Evolutionary conservation across 2,329 filamentous ascomycete species (phyloP).

Genomic region (Aspergillus sp.): DNA sequence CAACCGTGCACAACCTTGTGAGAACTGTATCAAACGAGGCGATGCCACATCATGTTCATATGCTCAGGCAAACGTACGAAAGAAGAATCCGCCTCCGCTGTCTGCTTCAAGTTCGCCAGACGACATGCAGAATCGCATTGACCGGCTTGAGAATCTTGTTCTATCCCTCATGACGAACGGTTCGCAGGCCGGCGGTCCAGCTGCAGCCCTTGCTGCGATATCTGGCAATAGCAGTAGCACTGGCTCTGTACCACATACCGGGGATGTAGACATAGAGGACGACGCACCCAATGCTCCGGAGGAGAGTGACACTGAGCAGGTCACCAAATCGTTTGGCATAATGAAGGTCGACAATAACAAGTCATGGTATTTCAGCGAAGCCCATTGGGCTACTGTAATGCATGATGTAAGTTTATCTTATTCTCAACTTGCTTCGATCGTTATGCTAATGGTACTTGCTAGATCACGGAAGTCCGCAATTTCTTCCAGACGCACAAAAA

Average conservation of each 20-base stretch:
- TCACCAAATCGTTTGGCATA: conserved; percentile 74
- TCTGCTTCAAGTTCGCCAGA: conserved; percentile 68
- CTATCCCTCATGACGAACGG: conserved; percentile 92
- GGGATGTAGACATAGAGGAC: conserved; percentile 51
- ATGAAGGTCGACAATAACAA: conserved; percentile 80
- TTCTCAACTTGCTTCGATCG: background rate
- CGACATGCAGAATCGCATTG: conserved; percentile 98
- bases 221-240: conserved; percentile 43
- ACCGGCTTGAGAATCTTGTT: conserved; percentile 88
- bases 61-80: conserved; percentile 67
- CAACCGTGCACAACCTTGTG: conserved; percentile 86
- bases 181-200: conserved; percentile 60
- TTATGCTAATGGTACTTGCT: conserved; percentile 10
- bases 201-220: conserved; percentile 62
- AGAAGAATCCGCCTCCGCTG: conserved; percentile 65
- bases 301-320: conserved; percentile 70
- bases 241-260: conserved; percentile 40
- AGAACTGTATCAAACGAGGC: conserved; percentile 89
- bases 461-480: conserved; percentile 90
- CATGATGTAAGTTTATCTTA: conserved; percentile 57
- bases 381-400: conserved; percentile 80
- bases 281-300: conserved; percentile 60
- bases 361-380: conserved; percentile 77
- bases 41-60: conserved; percentile 83
- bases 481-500: conserved; percentile 87